Conservation (phyloP, 108 stramenopile species). For the Epithemia pelagica region DNA sequence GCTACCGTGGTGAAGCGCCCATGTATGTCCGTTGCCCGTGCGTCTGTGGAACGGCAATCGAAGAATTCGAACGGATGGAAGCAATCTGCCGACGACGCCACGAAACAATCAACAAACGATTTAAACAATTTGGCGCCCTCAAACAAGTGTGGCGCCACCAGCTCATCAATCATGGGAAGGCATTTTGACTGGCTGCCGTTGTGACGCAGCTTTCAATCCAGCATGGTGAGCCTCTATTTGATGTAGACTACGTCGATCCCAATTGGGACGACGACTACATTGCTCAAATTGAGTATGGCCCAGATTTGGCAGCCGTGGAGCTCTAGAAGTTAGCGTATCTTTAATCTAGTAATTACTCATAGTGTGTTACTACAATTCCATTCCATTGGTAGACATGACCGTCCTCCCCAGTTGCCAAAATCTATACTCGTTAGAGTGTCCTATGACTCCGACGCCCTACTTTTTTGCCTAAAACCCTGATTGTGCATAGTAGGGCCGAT, state of each 20-base stretch:
- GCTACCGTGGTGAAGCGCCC: slow-evolving; percentile 17
- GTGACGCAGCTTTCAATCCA: background rate
- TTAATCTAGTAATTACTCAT: no score
- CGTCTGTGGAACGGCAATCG: background rate
- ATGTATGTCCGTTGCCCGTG: slow-evolving; percentile 9
- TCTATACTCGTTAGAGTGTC: no score
- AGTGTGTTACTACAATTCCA: no score
- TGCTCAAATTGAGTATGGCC: no score
- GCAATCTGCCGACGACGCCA: slow-evolving; percentile 11
- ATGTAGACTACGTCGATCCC: background rate
- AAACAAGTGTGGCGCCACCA: slow-evolving; percentile 12
- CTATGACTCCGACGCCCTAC: no score
- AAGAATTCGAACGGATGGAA: slow-evolving; percentile 4
- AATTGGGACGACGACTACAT: no score
- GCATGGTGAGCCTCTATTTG: background rate
- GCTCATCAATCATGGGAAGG: background rate
- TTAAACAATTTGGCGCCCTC: slow-evolving; percentile 19
- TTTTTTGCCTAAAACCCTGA: no score
- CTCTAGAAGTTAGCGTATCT: no score
- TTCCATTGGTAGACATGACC: no score
- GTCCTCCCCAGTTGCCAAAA: no score
- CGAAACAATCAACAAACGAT: slow-evolving; percentile 28
- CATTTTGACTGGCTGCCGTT: background rate
- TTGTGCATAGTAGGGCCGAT: no score
- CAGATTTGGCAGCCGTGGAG: no score